Evolutionary conservation across 495 filamentous ascomycete genomes (phyloP), one percentile per base, ranked within the genome.

Genomic region (Tuber calosporum): DNA sequence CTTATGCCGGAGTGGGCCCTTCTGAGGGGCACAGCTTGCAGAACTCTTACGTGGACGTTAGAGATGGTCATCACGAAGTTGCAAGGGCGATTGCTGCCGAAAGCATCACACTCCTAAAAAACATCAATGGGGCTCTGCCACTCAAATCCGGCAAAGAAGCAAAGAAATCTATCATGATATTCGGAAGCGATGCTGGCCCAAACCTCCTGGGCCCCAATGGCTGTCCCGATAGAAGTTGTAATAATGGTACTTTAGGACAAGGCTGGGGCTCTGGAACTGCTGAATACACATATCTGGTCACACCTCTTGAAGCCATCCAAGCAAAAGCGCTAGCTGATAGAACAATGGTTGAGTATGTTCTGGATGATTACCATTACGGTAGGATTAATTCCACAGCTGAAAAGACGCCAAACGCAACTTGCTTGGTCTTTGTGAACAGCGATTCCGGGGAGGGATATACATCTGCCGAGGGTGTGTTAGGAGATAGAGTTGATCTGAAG

Each of bases 191-290:
- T 79, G 94, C 94, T 30, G 92, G 89, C 5, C 74, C 78, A 36
- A 94, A 92, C 77, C 85, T 87, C 0, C 84, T 72, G 0, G 80
- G 80, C 17, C 85, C 85, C 0, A 82, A 83, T 48, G 85, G 83
- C 41, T 91, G 89, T 81, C 73, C 72, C 19, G 87, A 90, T 72
- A 83, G 85, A 62, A 87, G 85, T 42, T 94, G 92, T 81, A 96
- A 96, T 74, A 87, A 90, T 74, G 94, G 93, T 13, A 97, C 94
- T 1, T 83, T 98, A 30, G 92, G 86, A 0, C 89, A 88, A 1
- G 94, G 94, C 37, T 98, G 94, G 94, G 94, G 94, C 40, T 93
- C 91, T 68, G 94, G 94, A 5, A 88, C 92, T 2, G 94, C 93
- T 38, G 90, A 97, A 66, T 96, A 93, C 73, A 91, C 94, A 0